Base-by-base conservation (phyloP, 2,329 filamentous ascomycete species). In the Lithohypha guttulata region DNA sequence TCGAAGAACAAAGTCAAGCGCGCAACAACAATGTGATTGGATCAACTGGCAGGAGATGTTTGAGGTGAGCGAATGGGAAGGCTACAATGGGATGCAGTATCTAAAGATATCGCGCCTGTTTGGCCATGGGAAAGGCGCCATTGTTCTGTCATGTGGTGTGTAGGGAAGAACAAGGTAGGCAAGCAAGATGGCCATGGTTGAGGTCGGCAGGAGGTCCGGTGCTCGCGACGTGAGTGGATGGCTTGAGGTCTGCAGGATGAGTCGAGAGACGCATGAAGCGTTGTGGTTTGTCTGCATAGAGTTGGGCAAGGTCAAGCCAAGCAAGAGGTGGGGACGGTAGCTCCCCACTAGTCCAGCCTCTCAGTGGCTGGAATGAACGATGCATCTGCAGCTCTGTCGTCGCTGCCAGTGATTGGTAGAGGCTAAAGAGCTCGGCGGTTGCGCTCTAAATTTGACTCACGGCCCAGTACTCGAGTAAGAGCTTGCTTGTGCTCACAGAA, bases 71-170 rank as follows among this genome's bases (percentile, higher is more conserved):
- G 49, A 51, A 51, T 51, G 49, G 42, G 49, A 49, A 36, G 30
- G 29, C 44, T 18, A 33, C 28, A 42, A 29, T 47, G 36, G 39
- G 42, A 42, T 30, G 42, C 25, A 45, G 48, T 46, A 48, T 50
- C 47, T 51, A 51, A 50, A 46, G 47, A 50, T 51, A 50, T 51
- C 49, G 42, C 42, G 42, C 38, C 42, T 45, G 46, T 46, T 42
- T 49, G 41, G 41, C 35, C 35, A 22, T 23, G 26, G 4, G 13
- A 17, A 22, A 46, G 37, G 23, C 46, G 41, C 48, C 34, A 33
- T 28, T 38, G 21, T 26, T 23, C 42, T 40, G 48, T 50, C 48
- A 31, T 48, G 46, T 48, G 47, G 43, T 41, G 22, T 32, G 39
- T 33, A 34, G 32, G 42, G 34, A 26, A 31, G 42, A 42, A 29